These are phyloP conservation scores for Zygoascus biomembranicola DNA, from an alignment of 805 yeast species.

Conservation along the genomic window DNA sequence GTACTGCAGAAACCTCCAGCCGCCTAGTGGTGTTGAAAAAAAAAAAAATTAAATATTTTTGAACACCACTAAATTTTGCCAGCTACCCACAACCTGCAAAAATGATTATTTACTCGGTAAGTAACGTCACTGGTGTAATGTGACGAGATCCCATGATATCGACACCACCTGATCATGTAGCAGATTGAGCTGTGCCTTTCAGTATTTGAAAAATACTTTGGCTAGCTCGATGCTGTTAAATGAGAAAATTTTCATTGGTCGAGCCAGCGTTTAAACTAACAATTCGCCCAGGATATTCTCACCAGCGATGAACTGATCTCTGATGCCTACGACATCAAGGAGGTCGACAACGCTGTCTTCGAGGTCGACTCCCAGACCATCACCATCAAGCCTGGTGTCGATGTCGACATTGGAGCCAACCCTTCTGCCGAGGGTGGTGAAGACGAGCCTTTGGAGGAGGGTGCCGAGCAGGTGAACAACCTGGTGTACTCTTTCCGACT, in stretches of 20 bases:
- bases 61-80: neutral
- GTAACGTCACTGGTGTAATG: neutral
- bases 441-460: conserved; percentile 74
- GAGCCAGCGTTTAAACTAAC: neutral
- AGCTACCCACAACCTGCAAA: neutral
- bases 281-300: conserved; percentile 59
- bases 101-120: neutral
- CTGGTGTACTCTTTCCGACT: conserved; percentile 98
- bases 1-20: too few relatives aligned
- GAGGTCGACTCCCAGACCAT: conserved; percentile 96
- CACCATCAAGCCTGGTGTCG: conserved; percentile 74
- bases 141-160: too few relatives aligned
- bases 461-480: conserved; percentile 92
- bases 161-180: too few relatives aligned
- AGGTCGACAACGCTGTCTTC: conserved; percentile 85
- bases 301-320: conserved; percentile 91
- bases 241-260: too few relatives aligned
- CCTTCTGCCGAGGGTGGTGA: conserved; percentile 96
- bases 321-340: conserved; percentile 87
- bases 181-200: too few relatives aligned
- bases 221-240: too few relatives aligned
- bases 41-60: neutral
- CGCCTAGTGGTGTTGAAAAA: neutral
- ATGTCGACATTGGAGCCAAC: conserved; percentile 98
- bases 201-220: too few relatives aligned